Base-by-base conservation (phyloP, 768 basidiomycete species). In the Daedaleopsis nitida region DNA sequence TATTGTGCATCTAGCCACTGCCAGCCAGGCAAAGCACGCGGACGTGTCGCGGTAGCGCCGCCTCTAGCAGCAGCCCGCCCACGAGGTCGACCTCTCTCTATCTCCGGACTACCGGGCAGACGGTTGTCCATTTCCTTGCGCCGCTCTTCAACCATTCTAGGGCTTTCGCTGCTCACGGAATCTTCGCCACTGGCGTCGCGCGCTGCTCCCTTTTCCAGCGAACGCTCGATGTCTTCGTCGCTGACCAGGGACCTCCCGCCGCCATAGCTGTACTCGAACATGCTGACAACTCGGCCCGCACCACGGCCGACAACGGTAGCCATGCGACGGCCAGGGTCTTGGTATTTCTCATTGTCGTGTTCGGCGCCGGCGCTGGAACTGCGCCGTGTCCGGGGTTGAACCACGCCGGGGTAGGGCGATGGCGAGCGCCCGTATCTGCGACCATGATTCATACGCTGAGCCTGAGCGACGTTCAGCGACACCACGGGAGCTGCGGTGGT, bases 141-240 rank as follows among this genome's bases (percentile, higher is more conserved):
- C 11, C 23, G 39, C 7, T 23, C 38, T 2, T 35, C 52, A 16
- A 35, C 23, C 44, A 39, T 47, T 14, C 34, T 55, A n/a, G 14
- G 51, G 34, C 50, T 43, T 14, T 5, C 32, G 21, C 19, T 51
- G 16, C 34, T 52, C 11, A n/a, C 57, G 17, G n/a, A 38, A 2
- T 42, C 32, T 17, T 39, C 19, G 13, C 23, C 24, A n/a, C 2
- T 34, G 12, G 37, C 52, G 5, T 43, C 2, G 8, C 34, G 27
- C 51, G 27, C 24, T 44, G 16, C 23, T 7, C 55, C 52, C 60
- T 65, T 62, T 39, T 65, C 64, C 53, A 65, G 35, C 7, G 64
- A 62, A 17, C 50, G 60, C 57, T 65, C 64, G 24, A 65, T 49
- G 44, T 65, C 64, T 27, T 65, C 64, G 51, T 65, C 58, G 54